phyloP scores from a whole-genome alignment of 306 rosid species.

The Trifolium pratense region DNA sequence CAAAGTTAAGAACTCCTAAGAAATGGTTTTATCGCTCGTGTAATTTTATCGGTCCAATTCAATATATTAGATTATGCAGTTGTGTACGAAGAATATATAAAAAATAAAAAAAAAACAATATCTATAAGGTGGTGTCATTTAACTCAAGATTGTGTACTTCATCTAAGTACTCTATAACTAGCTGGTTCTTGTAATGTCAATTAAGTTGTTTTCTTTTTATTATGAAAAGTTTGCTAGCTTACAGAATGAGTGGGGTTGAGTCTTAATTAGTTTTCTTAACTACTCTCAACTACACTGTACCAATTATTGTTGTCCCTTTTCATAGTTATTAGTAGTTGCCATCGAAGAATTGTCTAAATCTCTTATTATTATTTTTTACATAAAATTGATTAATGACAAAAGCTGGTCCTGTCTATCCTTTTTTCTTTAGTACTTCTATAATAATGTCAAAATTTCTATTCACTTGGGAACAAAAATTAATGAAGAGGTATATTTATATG shows the following conservation, averaged over 20 bases:
- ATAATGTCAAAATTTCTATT: conserved; percentile 3
- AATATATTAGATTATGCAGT: no score
- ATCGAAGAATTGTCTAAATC: neutral
- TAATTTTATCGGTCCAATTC: neutral
- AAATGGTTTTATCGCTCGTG: neutral
- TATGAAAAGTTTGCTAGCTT: neutral
- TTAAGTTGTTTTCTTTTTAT: neutral
- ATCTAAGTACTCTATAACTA: neutral
- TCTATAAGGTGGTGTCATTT: neutral
- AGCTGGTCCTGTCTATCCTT: neutral
- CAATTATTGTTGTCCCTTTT: conserved; percentile 12
- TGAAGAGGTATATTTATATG: neutral
- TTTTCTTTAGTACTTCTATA: conserved; percentile 10
- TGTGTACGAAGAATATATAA: no score
- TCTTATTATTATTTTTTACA: neutral
- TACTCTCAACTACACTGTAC: conserved; percentile 33
- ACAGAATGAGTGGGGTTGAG: conserved; percentile 32
- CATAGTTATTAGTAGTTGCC: conserved; percentile 16
- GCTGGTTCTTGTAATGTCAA: neutral
- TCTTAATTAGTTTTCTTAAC: conserved; percentile 30
- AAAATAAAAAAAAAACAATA: no score
- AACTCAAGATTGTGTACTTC: neutral
- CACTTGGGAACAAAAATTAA: neutral
- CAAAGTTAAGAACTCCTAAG: neutral
- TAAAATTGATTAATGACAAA: conserved; percentile 10